phyloP scores from a whole-genome alignment of 1,139 yeast genomes.

The Diutina siamensis region DNA sequence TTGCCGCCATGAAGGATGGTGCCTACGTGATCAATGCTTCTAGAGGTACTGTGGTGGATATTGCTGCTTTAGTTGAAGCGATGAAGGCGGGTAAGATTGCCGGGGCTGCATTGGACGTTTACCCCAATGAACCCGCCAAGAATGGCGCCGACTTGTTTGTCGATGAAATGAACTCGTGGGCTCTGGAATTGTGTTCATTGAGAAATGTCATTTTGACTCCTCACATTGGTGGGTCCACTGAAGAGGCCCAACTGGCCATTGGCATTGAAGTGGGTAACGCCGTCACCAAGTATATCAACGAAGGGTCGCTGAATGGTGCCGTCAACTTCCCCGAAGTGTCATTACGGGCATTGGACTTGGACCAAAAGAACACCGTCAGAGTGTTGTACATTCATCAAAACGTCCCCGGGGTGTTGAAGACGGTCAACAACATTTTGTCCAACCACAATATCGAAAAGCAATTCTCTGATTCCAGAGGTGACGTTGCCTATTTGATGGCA shows the following conservation, averaged over 20 bases:
- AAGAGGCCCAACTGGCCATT: slow-evolving; percentile 96
- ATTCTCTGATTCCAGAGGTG: slow-evolving; percentile 92
- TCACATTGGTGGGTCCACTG: slow-evolving; percentile 98
- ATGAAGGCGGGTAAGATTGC: slow-evolving; percentile 90
- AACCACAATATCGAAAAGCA: slow-evolving; percentile 96
- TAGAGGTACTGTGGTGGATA: slow-evolving; percentile 96
- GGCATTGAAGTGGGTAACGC: slow-evolving; percentile 91
- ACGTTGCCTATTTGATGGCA: slow-evolving; percentile 95
- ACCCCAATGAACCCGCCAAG: slow-evolving; percentile 95
- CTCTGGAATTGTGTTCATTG: slow-evolving; percentile 68
- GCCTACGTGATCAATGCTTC: slow-evolving; percentile 91
- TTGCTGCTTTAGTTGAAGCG: slow-evolving; percentile 86
- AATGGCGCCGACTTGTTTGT: slow-evolving; percentile 78
- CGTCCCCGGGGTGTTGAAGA: slow-evolving; percentile 97
- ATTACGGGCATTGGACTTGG: slow-evolving; percentile 78
- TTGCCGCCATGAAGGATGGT: slow-evolving; percentile 95
- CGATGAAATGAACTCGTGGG: slow-evolving; percentile 69
- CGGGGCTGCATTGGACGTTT: slow-evolving; percentile 96
- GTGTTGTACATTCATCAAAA: slow-evolving; percentile 93
- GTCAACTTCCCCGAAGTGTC: slow-evolving; percentile 99
- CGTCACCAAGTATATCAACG: slow-evolving; percentile 83
- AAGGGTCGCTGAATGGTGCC: slow-evolving; percentile 92
- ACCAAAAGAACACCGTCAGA: slow-evolving; percentile 82
- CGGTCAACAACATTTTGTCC: slow-evolving; percentile 91
- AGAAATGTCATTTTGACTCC: slow-evolving; percentile 91